Evolutionary conservation across 2,329 filamentous ascomycete genomes (phyloP).

Genomic region (Eutypella sp.): DNA sequence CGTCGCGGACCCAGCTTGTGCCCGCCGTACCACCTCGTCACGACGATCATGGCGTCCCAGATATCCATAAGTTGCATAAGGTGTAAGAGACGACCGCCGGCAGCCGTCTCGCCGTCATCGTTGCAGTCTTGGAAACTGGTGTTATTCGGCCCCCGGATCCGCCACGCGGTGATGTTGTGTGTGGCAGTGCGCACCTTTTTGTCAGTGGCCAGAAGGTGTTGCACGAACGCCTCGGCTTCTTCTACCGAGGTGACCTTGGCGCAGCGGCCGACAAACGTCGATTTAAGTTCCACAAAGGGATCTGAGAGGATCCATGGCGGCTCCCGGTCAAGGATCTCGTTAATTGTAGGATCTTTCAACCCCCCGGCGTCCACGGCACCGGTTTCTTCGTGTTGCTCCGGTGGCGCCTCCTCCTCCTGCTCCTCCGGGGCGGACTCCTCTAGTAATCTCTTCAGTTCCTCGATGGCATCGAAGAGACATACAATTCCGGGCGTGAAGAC

Average conservation of each 20-base stretch:
- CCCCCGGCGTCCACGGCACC: constrained; percentile 2
- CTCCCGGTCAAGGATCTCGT: constrained; percentile 22
- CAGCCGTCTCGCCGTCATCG: constrained; percentile 92
- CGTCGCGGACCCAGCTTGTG: constrained; percentile 82
- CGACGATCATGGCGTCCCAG: constrained; percentile 89
- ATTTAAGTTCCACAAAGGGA: constrained; percentile 74
- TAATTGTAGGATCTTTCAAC: constrained; percentile 9
- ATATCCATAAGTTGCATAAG: constrained; percentile 92
- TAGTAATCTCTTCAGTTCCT: constrained; percentile 55
- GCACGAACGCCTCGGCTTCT: constrained; percentile 66
- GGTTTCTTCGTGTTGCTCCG: constrained; percentile 11
- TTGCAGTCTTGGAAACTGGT: constrained; percentile 81
- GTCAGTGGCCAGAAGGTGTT: constrained; percentile 74
- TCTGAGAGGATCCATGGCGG: constrained; percentile 71
- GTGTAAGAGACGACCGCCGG: constrained; percentile 78
- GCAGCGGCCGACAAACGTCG: constrained; percentile 77
- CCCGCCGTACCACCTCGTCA: constrained; percentile 93
- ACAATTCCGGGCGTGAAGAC: constrained; percentile 71
- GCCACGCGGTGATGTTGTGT: constrained; percentile 94
- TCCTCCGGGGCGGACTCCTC: constrained; percentile 26
- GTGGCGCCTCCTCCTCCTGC: constrained; percentile 22
- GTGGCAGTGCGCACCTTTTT: constrained; percentile 81
- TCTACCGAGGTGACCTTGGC: constrained; percentile 63
- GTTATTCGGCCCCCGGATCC: constrained; percentile 60
- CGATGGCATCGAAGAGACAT: constrained; percentile 87